Percentiles rank a stretch among this genome's conserved stretches.
phyloP scores from a whole-genome alignment of 768 basidiomycete genomes.

The Rhizopogon vinicolor region DNA sequence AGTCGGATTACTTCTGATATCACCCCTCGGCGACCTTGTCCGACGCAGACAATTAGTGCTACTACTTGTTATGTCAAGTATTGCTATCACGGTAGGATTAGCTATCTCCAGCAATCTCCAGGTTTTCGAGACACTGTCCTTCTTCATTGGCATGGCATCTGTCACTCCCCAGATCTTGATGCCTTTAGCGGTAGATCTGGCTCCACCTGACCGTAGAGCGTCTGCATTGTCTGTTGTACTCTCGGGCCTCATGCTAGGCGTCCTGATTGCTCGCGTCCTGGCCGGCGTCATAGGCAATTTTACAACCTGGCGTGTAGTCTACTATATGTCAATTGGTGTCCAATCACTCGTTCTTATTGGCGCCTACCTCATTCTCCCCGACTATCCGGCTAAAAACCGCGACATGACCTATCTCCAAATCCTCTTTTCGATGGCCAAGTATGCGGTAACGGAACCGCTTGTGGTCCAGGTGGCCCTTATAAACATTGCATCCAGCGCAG shows the following conservation, averaged over 20 bases:
- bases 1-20: conserved; percentile 65
- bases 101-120: conserved; percentile 54
- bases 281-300: conserved; percentile 75
- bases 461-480: conserved; percentile 66
- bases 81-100: conserved; percentile 65
- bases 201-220: conserved; percentile 67
- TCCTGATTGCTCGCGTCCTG: conserved; percentile 71
- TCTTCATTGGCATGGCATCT: conserved; percentile 65
- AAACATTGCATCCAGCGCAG: conserved; percentile 55
- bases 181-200: conserved; percentile 77
- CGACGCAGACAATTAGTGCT: conserved; percentile 71
- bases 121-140: conserved; percentile 64
- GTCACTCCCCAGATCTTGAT: conserved; percentile 76
- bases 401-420: conserved; percentile 64
- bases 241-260: conserved; percentile 63
- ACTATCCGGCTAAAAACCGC: conserved; percentile 75
- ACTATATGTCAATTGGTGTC: conserved; percentile 72
- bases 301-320: conserved; percentile 67
- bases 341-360: conserved; percentile 56
- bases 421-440: conserved; percentile 73
- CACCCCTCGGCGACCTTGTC: conserved; percentile 81
- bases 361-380: conserved; percentile 67
- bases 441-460: conserved; percentile 71
- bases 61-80: conserved; percentile 46
- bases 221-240: conserved; percentile 73